These are phyloP conservation scores for Hypoxylon sp. DNA, from an alignment of 2,329 filamentous ascomycete species.

Conservation along the genomic window DNA sequence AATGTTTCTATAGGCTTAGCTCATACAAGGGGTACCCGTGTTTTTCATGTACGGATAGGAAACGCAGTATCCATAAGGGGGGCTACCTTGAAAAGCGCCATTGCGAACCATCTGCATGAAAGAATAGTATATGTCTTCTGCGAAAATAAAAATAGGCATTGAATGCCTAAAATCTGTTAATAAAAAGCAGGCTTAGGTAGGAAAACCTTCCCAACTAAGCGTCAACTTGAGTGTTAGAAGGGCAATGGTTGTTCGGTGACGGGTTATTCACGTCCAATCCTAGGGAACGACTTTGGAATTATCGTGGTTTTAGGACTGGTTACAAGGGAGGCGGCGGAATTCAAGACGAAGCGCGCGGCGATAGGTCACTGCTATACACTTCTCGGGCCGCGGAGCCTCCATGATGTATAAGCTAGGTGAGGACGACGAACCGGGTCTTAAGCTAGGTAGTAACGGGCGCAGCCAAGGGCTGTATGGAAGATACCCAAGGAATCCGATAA, in stretches of 20 bases:
- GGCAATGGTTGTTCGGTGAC: neutral
- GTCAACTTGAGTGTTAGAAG: neutral
- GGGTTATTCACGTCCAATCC: neutral
- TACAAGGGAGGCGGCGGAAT: neutral
- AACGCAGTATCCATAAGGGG: slow-evolving; percentile 2
- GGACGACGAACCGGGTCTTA: neutral
- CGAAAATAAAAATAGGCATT: neutral
- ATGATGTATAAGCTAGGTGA: neutral
- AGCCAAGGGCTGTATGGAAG: neutral
- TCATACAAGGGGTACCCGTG: neutral
- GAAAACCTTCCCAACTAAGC: neutral
- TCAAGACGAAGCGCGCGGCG: neutral
- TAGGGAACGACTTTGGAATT: neutral
- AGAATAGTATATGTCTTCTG: neutral
- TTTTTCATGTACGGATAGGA: neutral
- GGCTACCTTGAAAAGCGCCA: neutral
- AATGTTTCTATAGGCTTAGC: neutral
- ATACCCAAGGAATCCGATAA: neutral
- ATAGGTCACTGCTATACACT: neutral
- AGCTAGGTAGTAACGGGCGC: neutral
- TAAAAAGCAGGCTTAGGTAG: neutral
- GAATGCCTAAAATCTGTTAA: neutral
- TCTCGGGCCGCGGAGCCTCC: neutral
- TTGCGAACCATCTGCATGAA: neutral
- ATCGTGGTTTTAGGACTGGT: neutral